Evolutionary conservation across 2,329 filamentous ascomycete genomes (phyloP).

Genomic region (Colletotrichum phormii): DNA sequence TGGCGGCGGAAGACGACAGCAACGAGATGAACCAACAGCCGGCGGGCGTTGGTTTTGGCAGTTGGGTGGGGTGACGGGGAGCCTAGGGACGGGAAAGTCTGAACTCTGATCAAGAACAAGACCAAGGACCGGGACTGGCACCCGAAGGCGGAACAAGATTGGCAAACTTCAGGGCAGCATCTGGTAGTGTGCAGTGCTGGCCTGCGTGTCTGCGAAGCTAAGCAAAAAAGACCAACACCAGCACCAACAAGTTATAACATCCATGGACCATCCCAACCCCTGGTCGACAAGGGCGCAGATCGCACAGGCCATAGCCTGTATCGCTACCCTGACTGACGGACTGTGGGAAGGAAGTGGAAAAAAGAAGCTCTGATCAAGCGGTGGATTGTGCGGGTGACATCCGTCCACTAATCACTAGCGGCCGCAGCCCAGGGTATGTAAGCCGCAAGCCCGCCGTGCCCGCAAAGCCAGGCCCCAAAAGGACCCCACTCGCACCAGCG

Average conservation of each 20-base stretch:
- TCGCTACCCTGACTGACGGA: too few species aligned
- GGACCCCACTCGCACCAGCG: neutral
- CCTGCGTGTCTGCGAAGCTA: neutral
- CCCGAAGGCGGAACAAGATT: neutral
- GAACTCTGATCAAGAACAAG: neutral
- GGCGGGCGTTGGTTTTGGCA: neutral
- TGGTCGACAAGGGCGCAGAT: neutral
- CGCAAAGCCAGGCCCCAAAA: too few species aligned
- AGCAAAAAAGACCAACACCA: neutral
- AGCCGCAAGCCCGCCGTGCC: too few species aligned
- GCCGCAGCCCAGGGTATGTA: conserved; percentile 1
- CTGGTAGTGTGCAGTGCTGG: neutral
- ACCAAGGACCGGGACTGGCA: neutral
- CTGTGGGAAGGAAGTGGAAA: neutral
- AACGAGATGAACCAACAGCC: neutral
- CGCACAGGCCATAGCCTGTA: neutral
- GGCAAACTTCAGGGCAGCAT: neutral
- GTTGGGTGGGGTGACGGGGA: neutral
- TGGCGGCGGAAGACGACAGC: neutral
- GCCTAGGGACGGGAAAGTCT: neutral
- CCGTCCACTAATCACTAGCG: conserved; percentile 33
- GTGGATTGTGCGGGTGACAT: conserved; percentile 20
- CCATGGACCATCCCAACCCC: neutral
- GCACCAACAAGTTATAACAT: neutral
- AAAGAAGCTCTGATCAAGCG: conserved; percentile 24